Evolutionary conservation across 2,329 filamentous ascomycete genomes (phyloP).

Genomic region (Colletotrichum destructivum): DNA sequence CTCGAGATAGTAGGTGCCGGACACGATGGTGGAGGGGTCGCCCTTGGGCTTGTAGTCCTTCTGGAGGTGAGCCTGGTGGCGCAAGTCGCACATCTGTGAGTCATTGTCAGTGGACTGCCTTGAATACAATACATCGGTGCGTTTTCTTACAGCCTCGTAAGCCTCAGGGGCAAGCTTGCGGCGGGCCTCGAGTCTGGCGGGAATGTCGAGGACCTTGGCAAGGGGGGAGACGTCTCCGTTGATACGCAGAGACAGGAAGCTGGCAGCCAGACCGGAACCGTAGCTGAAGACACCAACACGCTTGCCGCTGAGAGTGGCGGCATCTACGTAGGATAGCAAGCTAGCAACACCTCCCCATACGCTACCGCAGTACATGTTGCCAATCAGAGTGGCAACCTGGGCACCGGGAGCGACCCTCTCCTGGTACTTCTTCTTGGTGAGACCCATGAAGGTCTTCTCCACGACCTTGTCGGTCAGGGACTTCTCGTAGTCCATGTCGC

Average conservation of each 20-base stretch:
- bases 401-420: constrained; percentile 82
- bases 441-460: constrained; percentile 88
- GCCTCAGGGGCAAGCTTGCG: constrained; percentile 77
- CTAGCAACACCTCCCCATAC: constrained; percentile 84
- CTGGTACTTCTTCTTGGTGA: constrained; percentile 88
- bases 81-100: constrained; percentile 80
- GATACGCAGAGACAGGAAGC: constrained; percentile 81
- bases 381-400: constrained; percentile 83
- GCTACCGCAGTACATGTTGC: constrained; percentile 79
- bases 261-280: constrained; percentile 81
- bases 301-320: constrained; percentile 78
- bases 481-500: constrained; percentile 84
- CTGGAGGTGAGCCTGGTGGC: constrained; percentile 87
- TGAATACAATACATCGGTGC: not conserved
- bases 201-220: constrained; percentile 77
- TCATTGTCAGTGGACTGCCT: constrained; percentile 44
- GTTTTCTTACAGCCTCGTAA: constrained; percentile 78
- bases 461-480: constrained; percentile 86
- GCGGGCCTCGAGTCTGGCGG: constrained; percentile 76
- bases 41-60: constrained; percentile 83
- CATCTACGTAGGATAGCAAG: constrained; percentile 75
- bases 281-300: constrained; percentile 84
- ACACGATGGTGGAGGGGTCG: constrained; percentile 74
- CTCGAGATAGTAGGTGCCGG: constrained; percentile 83
- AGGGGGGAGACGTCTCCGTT: constrained; percentile 79